phyloP scores from a whole-genome alignment of 306 rosid species.

The Vigna unguiculata region DNA sequence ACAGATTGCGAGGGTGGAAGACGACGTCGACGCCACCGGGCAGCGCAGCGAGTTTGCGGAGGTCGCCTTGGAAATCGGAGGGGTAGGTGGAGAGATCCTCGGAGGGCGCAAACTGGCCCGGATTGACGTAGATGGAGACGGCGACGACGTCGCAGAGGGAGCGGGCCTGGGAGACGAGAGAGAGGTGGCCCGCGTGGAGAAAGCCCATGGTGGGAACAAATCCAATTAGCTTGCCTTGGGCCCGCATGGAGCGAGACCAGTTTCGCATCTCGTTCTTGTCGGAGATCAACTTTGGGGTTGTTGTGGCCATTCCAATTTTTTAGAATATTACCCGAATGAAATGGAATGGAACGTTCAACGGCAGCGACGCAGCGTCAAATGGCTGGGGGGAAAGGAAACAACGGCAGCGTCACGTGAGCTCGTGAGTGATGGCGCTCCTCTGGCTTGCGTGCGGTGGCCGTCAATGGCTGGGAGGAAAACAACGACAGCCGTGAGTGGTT shows the following conservation, averaged over 20 bases:
- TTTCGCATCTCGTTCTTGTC: constrained; percentile 69
- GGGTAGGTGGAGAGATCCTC: constrained; percentile 93
- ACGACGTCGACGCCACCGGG: constrained; percentile 80
- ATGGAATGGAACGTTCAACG: no score
- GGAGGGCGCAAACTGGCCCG: constrained; percentile 82
- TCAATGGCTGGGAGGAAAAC: no score
- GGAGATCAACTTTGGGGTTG: constrained; percentile 58
- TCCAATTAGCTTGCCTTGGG: constrained; percentile 66
- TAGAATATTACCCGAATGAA: no score
- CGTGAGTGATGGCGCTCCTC: no score
- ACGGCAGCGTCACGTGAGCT: no score
- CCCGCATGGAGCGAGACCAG: constrained; percentile 85
- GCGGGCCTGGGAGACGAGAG: constrained; percentile 70
- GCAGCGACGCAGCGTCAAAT: no score
- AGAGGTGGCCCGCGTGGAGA: constrained; percentile 84
- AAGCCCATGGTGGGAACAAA: constrained; percentile 94
- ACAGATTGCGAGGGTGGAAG: constrained; percentile 71
- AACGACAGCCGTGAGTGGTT: no score
- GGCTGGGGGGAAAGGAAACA: no score
- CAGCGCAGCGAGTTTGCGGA: constrained; percentile 61
- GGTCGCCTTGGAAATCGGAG: constrained; percentile 77
- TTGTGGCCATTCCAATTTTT: constrained; percentile 45
- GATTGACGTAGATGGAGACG: constrained; percentile 88
- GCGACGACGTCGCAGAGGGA: constrained; percentile 56
- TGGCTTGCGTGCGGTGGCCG: no score